Evolutionary conservation across 805 yeast genomes (phyloP).

Genomic region (Candida oleophila): DNA sequence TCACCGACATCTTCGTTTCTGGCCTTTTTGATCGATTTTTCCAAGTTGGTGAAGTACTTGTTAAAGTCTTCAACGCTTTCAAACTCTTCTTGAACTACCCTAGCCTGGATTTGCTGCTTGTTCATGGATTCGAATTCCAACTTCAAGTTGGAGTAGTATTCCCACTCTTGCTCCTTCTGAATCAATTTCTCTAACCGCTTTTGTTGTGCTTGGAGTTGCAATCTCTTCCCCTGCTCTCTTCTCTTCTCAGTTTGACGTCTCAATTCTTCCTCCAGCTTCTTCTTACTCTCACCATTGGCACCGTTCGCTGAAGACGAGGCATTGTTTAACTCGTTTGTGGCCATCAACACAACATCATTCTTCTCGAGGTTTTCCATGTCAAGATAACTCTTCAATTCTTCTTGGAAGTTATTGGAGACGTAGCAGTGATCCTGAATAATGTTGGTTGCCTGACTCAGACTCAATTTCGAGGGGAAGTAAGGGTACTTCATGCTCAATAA

Average conservation of each 20-base stretch:
- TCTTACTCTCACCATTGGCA: conserved; percentile 30
- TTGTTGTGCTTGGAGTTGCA: conserved; percentile 91
- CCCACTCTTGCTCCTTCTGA: conserved; percentile 78
- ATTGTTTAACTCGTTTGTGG: conserved; percentile 65
- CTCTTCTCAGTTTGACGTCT: conserved; percentile 74
- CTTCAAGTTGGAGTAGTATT: conserved; percentile 62
- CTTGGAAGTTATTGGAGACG: conserved; percentile 63
- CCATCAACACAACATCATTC: conserved; percentile 78
- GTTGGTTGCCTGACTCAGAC: conserved; percentile 59
- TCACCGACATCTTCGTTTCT: conserved; percentile 62
- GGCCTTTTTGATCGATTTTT: conserved; percentile 67
- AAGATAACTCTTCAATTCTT: conserved; percentile 58
- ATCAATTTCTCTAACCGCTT: conserved; percentile 75
- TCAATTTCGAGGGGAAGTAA: conserved; percentile 76
- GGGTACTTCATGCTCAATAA: conserved; percentile 84
- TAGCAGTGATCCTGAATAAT: conserved; percentile 78
- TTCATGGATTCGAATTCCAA: conserved; percentile 46
- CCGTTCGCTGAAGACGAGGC: conserved; percentile 37
- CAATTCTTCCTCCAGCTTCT: conserved; percentile 82
- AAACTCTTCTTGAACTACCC: conserved; percentile 71
- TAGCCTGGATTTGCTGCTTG: conserved; percentile 54
- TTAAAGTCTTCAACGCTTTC: conserved; percentile 71
- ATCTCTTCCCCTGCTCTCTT: conserved; percentile 78
- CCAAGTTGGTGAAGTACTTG: conserved; percentile 62
- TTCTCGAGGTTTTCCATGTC: conserved; percentile 62